A percentile compares a stretch with the other conserved stretches of the same genome.
These are phyloP conservation scores for Cupressus sempervirens DNA, from an alignment of 75 land plant species.

Conservation along the genomic window DNA sequence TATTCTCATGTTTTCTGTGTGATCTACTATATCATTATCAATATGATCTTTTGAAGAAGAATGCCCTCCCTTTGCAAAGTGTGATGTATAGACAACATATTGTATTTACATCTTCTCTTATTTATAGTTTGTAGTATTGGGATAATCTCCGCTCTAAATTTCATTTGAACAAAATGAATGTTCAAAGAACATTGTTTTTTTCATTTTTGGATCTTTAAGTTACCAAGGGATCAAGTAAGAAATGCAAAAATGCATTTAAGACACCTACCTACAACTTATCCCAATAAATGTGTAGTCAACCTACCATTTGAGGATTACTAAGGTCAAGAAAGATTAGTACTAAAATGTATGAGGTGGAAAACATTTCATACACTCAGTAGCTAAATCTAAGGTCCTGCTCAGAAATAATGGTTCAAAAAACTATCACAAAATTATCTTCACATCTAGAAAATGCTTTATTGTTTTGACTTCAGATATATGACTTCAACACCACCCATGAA, in stretches of 20 bases:
- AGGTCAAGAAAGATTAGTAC: background rate
- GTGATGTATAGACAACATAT: too few relatives aligned
- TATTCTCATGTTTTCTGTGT: too few relatives aligned
- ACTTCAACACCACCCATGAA: constrained; percentile 73
- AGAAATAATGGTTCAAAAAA: background rate
- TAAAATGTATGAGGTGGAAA: background rate
- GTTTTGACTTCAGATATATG: constrained; percentile 41
- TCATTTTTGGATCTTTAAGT: background rate
- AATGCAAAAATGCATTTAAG: background rate
- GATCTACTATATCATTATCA: too few relatives aligned
- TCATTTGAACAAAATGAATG: background rate
- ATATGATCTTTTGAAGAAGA: too few relatives aligned
- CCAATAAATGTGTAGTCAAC: background rate
- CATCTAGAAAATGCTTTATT: background rate
- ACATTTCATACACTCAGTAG: background rate
- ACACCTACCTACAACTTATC: background rate
- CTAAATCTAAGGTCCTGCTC: background rate
- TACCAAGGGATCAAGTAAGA: background rate
- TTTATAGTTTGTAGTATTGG: background rate
- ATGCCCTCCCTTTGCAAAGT: too few relatives aligned
- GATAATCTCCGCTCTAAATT: background rate
- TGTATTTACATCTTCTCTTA: too few relatives aligned
- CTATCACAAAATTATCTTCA: background rate
- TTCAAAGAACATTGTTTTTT: background rate
- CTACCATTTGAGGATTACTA: background rate